A percentile compares a stretch with the other conserved stretches of the same genome.
phyloP scores from a whole-genome alignment of 2,329 filamentous ascomycete species.

The Lecanoromycetidae sp. region DNA sequence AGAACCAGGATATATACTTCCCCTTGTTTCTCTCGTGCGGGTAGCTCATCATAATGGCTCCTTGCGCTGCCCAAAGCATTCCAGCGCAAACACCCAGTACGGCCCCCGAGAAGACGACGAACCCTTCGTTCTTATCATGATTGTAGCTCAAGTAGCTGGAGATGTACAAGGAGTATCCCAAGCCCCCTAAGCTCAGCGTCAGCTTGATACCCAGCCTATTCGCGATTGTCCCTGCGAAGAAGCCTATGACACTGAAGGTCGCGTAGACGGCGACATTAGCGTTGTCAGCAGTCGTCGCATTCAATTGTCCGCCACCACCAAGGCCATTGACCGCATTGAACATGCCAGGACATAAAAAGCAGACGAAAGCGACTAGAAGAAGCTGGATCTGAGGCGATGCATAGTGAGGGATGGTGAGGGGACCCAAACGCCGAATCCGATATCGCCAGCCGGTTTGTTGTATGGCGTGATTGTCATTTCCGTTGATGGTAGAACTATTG shows the following conservation, averaged over 20 bases:
- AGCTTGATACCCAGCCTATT: slow-evolving; percentile 34
- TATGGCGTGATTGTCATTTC: background rate
- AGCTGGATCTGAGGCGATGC: slow-evolving; percentile 63
- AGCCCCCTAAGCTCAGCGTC: slow-evolving; percentile 35
- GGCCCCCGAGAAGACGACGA: slow-evolving; percentile 38
- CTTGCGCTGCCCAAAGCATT: slow-evolving; percentile 40
- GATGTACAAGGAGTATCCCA: slow-evolving; percentile 39
- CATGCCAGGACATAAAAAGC: slow-evolving; percentile 62
- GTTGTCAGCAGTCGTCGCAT: slow-evolving; percentile 48
- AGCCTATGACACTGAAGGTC: slow-evolving; percentile 54
- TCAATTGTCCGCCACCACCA: slow-evolving; percentile 50
- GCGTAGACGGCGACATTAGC: slow-evolving; percentile 61
- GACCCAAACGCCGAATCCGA: slow-evolving; percentile 45
- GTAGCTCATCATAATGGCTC: slow-evolving; percentile 60
- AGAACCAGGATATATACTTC: slow-evolving; percentile 80
- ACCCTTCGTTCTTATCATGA: slow-evolving; percentile 36
- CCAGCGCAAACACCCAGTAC: slow-evolving; percentile 39
- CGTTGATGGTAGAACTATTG: background rate
- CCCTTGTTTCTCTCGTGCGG: slow-evolving; percentile 72
- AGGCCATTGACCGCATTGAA: slow-evolving; percentile 57
- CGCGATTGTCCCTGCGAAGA: slow-evolving; percentile 45
- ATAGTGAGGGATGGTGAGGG: slow-evolving; percentile 50
- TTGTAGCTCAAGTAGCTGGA: slow-evolving; percentile 40
- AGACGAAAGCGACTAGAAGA: slow-evolving; percentile 57
- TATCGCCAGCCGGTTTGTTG: slow-evolving; percentile 51